Evolutionary conservation across 805 yeast species (phyloP).

Genomic region (Candida qinlingensis): DNA sequence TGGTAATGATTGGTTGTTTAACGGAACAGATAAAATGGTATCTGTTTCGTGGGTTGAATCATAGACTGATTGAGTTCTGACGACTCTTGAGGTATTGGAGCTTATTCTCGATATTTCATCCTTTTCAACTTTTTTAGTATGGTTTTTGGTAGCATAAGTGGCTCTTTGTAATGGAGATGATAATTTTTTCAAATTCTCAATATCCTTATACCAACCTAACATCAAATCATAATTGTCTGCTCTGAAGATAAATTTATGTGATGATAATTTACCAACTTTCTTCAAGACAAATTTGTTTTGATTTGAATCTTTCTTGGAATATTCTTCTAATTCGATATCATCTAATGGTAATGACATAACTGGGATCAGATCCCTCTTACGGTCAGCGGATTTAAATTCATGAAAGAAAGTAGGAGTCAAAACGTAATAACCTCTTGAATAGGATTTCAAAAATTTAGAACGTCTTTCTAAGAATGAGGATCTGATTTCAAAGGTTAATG

Average conservation of each 20-base stretch:
- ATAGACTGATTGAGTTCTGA: constrained; percentile 14
- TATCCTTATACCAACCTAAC: constrained; percentile 81
- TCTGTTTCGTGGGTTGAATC: constrained; percentile 23
- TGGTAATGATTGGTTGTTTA: constrained; percentile 20
- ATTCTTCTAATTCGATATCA: constrained; percentile 79
- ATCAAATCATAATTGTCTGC: constrained; percentile 76
- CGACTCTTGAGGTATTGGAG: constrained; percentile 24
- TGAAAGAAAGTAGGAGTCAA: constrained; percentile 84
- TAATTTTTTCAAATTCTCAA: constrained; percentile 60
- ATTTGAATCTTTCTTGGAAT: constrained; percentile 64
- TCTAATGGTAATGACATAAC: constrained; percentile 76
- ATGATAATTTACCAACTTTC: constrained; percentile 67
- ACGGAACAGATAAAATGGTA: constrained; percentile 21
- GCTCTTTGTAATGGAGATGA: constrained; percentile 34
- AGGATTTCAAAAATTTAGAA: constrained; percentile 88
- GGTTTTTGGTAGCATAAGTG: constrained; percentile 21
- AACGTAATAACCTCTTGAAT: constrained; percentile 86
- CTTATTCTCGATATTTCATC: constrained; percentile 24
- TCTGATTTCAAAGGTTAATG: constrained; percentile 61
- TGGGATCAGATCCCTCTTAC: constrained; percentile 76
- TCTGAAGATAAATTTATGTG: constrained; percentile 93
- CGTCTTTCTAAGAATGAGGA: constrained; percentile 84
- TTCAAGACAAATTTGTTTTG: constrained; percentile 76
- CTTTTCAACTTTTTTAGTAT: constrained; percentile 10
- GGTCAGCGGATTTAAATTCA: constrained; percentile 80